These are phyloP conservation scores for Knoxdaviesia capensis DNA, from an alignment of 2,329 filamentous ascomycete genomes.

Conservation along the genomic window DNA sequence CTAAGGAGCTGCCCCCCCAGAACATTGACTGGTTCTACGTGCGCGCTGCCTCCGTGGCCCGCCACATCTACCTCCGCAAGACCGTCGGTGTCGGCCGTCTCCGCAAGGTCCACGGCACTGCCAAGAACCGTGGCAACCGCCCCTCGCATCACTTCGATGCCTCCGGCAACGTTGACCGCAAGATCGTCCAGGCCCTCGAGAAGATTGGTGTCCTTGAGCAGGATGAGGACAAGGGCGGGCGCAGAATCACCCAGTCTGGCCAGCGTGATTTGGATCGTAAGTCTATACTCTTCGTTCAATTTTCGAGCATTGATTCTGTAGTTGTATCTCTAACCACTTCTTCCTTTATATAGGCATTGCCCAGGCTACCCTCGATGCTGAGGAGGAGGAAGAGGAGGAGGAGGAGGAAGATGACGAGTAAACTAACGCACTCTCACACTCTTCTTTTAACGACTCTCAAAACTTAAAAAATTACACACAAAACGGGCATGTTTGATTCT, in stretches of 20 bases:
- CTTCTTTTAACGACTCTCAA: not conserved
- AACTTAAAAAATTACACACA: slow-evolving; percentile 7
- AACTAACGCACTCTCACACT: slow-evolving; percentile 10
- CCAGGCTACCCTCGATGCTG: slow-evolving; percentile 57
- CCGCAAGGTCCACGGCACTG: slow-evolving; percentile 84
- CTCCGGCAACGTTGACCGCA: slow-evolving; percentile 89
- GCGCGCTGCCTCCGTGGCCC: slow-evolving; percentile 85
- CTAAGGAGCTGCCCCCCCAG: slow-evolving; percentile 96
- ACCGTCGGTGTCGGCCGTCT: slow-evolving; percentile 96
- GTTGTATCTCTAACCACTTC: slow-evolving; percentile 1
- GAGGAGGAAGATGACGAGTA: slow-evolving; percentile 48
- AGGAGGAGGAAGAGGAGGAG: slow-evolving; percentile 44
- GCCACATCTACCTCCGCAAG: slow-evolving; percentile 98
- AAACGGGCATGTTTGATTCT: slow-evolving; percentile 7
- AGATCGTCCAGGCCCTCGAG: slow-evolving; percentile 92
- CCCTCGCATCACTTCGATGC: slow-evolving; percentile 93
- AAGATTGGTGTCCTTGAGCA: slow-evolving; percentile 97
- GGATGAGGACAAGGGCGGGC: slow-evolving; percentile 96
- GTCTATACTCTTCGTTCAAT: slow-evolving; percentile 7
- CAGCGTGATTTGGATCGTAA: slow-evolving; percentile 94
- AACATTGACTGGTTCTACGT: slow-evolving; percentile 92
- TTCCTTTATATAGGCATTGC: slow-evolving; percentile 36
- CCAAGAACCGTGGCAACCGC: slow-evolving; percentile 89
- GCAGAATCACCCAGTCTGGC: slow-evolving; percentile 92
- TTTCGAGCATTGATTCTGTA: not conserved